phyloP scores from a whole-genome alignment of 2,329 filamentous ascomycete genomes.

The Xylaria sp. region DNA sequence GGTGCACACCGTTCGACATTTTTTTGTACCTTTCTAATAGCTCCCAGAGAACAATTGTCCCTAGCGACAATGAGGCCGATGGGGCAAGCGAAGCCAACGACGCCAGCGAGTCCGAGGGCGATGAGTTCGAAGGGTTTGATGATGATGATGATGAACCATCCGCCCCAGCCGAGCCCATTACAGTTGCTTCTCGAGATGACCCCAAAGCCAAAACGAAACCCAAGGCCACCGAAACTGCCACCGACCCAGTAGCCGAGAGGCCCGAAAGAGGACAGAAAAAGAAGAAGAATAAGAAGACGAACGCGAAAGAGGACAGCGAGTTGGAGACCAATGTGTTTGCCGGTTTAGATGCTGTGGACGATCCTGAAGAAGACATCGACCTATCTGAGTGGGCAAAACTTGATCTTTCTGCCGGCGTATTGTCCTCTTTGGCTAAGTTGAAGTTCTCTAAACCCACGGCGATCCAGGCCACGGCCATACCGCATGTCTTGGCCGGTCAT shows the following conservation, averaged over 20 bases:
- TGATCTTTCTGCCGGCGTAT: slow-evolving; percentile 71
- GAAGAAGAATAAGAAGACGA: slow-evolving; percentile 37
- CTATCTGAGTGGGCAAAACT: slow-evolving; percentile 80
- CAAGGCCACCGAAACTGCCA: slow-evolving; percentile 27
- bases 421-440: slow-evolving; percentile 77
- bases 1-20: slow-evolving; percentile 24
- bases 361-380: slow-evolving; percentile 66
- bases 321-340: slow-evolving; percentile 58
- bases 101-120: slow-evolving; percentile 26
- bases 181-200: slow-evolving; percentile 24
- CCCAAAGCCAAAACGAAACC: slow-evolving; percentile 25
- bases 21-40: slow-evolving; percentile 9
- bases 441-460: slow-evolving; percentile 80
- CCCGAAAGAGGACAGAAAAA: slow-evolving; percentile 32
- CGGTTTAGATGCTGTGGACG: slow-evolving; percentile 59
- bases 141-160: slow-evolving; percentile 59
- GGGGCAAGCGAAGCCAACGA: slow-evolving; percentile 24
- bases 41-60: slow-evolving; percentile 34
- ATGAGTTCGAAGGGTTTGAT: slow-evolving; percentile 69
- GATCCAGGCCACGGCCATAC: slow-evolving; percentile 82
- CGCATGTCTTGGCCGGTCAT: slow-evolving; percentile 79
- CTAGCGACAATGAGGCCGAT: slow-evolving; percentile 11
- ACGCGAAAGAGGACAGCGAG: slow-evolving; percentile 47
- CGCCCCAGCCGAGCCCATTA: slow-evolving; percentile 29
- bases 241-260: slow-evolving; percentile 32